These are phyloP conservation scores for Oxyria digyna DNA, from an alignment of 148 eudicot genomes.

Conservation along the genomic window DNA sequence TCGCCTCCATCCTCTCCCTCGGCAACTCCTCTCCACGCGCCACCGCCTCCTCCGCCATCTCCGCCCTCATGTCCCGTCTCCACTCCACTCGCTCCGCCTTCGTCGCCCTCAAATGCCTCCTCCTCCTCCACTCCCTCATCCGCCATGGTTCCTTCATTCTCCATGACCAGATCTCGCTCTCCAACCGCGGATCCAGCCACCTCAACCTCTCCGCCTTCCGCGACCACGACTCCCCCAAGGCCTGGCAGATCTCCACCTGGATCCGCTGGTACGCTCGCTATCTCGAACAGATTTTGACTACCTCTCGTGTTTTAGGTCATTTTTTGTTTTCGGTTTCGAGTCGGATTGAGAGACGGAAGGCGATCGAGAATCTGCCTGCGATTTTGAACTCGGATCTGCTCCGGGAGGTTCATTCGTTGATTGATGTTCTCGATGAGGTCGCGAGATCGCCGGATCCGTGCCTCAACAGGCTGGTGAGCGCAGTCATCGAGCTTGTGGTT, in stretches of 20 bases:
- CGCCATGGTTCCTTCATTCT: constrained; percentile 70
- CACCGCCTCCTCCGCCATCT: constrained; percentile 23
- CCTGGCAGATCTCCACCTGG: constrained; percentile 69
- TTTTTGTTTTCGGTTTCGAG: constrained; percentile 41
- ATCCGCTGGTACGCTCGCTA: constrained; percentile 63
- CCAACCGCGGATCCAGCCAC: constrained; percentile 32
- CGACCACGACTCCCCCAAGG: constrained; percentile 36
- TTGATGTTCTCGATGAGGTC: constrained; percentile 35
- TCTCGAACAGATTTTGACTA: constrained; percentile 51
- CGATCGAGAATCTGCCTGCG: constrained; percentile 35
- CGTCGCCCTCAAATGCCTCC: constrained; percentile 52
- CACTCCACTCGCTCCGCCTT: constrained; percentile 44
- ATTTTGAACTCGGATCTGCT: constrained; percentile 40
- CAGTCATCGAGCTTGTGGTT: constrained; percentile 26
- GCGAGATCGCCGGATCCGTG: constrained; percentile 29
- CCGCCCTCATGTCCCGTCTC: constrained; percentile 51
- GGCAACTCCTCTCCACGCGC: constrained; percentile 3
- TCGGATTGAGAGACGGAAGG: constrained; percentile 23
- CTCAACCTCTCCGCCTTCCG: constrained; percentile 8
- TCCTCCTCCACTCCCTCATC: constrained; percentile 57
- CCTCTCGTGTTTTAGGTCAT: constrained; percentile 45
- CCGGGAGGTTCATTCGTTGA: constrained; percentile 39
- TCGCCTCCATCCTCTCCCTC: constrained; percentile 2
- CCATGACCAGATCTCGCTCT: constrained; percentile 69
- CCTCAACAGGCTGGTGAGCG: constrained; percentile 26